Evolutionary conservation across 805 yeast species (phyloP), one percentile per base, ranked within the genome.

Genomic region (Komagataella populi): DNA sequence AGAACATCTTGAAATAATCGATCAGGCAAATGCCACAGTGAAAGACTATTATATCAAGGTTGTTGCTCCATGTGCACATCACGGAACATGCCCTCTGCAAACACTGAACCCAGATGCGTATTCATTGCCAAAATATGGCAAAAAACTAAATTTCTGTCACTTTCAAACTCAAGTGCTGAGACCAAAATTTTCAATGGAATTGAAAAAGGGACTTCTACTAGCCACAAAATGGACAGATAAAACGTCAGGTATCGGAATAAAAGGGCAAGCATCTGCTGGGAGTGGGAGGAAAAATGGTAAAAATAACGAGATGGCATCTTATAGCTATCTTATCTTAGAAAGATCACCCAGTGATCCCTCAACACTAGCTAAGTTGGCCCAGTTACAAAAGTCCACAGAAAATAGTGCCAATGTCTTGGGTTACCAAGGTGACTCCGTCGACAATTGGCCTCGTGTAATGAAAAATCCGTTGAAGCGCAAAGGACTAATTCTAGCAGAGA

Each of bases 41-140:
- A 39, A 12, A 10, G 44, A 39, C 47, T 52, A 18, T 46, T 55
- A 83, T 56, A 60, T 89, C 49, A 75, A 76, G 45, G 73, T 91
- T 6, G 61, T 91, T 17, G 96, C 96, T 0, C 99, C 99, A 3
- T 93, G 97, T 61, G 67, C 91, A 0, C 97, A 93, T 63, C 96
- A 88, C 59, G 78, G 82, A 10, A 75, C 71, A 56, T 90, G 97
- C 60, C 97, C 98, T 0, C 68, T 91, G 51, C 97, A 90, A 64
- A 72, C 80, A 36, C 82, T 84, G 12, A 84, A 84, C 49, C 87
- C 95, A 1, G 77, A 77, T 43, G 79, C 74, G 59, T 86, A 82
- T 61, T 70, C 71, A 45, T 74, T 71, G 47, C 67, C 70, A 14
- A 71, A 72, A 39, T 64, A 75, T 22, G 87, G 87, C 46, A 75